Evolutionary conservation across 257 asterid genomes (phyloP), one percentile per base, ranked within the genome.

Genomic region (Verbena officinalis): DNA sequence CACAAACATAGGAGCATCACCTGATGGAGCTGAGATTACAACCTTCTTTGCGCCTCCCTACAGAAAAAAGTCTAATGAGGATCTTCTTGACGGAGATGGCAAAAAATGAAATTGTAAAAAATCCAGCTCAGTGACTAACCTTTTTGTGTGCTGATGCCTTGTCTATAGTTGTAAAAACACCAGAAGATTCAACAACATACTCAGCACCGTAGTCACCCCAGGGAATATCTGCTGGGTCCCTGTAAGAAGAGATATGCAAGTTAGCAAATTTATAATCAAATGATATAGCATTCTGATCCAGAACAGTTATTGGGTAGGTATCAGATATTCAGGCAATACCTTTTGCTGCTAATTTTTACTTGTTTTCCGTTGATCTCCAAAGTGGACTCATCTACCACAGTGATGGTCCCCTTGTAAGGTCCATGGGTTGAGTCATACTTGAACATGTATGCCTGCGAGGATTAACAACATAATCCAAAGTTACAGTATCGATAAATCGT

Each of bases 1-100:
- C 14, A 90, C 99, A 67, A 94, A 94, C 99, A 90, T 94, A 55
- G 99, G 98, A 38, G 99, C 98, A 80, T 94, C 99, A n/a, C 88
- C 95, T 63, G 99, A 94, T 80, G 99, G 99, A 73, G 99, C 99
- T 54, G 99, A 94, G 73, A 94, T 90, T 27, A 94, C 76, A 36
- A 94, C 96, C 80, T 94, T 94, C 79, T 85, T 88, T 42, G 99
- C 98, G 68, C 98, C 99, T 76, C 96, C 97, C 99, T 94, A 67
- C 69, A 80, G 55, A 71, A 73, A 24, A 39, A 73, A 57, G 36
- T 54, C 62, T 43, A 19, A 24, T 64, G 62, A 67, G 69, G 16
- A 67, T 20, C 57, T 73, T 55, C 24, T 12, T 5, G 14, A 8
- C 62, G 3, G 45, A 67, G 39, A 61, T 10, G 54, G 24, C 50